phyloP scores from a whole-genome alignment of 176 grass and related monocot species.

The Metroxylon sagu region DNA sequence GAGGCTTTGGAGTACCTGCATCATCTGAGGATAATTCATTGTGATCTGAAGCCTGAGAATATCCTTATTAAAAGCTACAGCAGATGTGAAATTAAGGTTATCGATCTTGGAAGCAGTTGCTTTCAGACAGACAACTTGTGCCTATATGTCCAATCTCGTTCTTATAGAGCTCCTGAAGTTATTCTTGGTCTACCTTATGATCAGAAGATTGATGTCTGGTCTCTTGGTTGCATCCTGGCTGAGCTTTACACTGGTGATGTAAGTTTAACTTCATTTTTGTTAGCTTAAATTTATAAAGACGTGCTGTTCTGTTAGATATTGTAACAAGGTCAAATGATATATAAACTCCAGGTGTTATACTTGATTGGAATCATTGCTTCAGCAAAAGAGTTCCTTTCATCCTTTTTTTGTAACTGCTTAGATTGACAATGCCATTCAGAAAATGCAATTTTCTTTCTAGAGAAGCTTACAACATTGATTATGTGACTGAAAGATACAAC shows the following conservation, averaged over 20 bases:
- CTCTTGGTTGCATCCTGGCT: constrained; percentile 90
- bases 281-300: constrained; percentile 3
- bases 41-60: constrained; percentile 92
- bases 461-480: too few relatives aligned
- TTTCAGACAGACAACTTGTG: constrained; percentile 81
- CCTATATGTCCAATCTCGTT: constrained; percentile 88
- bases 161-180: constrained; percentile 96
- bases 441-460: too few relatives aligned
- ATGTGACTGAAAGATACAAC: too few relatives aligned
- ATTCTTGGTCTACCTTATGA: constrained; percentile 91
- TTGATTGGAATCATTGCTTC: too few relatives aligned
- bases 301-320: background rate
- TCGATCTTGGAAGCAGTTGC: constrained; percentile 98
- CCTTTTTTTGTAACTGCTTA: too few relatives aligned
- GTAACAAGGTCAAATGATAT: background rate
- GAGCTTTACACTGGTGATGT: constrained; percentile 84
- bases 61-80: constrained; percentile 98
- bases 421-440: too few relatives aligned
- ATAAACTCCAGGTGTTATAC: too few relatives aligned
- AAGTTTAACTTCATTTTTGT: constrained; percentile 11
- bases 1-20: constrained; percentile 85
- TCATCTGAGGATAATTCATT: constrained; percentile 85
- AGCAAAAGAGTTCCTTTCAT: too few relatives aligned
- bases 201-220: constrained; percentile 97
- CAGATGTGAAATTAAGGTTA: constrained; percentile 95